phyloP scores from a whole-genome alignment of 2,329 filamentous ascomycete species.

The Xylariales sp. region DNA sequence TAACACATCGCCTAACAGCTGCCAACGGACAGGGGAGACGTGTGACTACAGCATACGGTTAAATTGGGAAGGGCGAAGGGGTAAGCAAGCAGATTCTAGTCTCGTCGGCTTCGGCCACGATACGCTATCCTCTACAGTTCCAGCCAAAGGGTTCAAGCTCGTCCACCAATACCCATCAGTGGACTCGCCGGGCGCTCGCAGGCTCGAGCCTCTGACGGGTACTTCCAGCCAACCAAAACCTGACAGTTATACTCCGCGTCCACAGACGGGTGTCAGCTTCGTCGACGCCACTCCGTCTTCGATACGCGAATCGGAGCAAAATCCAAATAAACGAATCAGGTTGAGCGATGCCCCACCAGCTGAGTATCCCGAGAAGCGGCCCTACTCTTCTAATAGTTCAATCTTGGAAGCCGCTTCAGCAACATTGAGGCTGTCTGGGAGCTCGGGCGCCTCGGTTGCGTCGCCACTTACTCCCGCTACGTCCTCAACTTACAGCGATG shows the following conservation, averaged over 20 bases:
- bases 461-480: conserved; percentile 56
- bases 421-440: conserved; percentile 43
- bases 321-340: conserved; percentile 47
- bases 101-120: conserved; percentile 46
- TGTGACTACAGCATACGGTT: conserved; percentile 86
- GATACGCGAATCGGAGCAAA: conserved; percentile 42
- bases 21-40: conserved; percentile 74
- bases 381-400: conserved; percentile 49
- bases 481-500: conserved; percentile 54
- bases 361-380: conserved; percentile 43
- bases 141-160: conserved; percentile 51
- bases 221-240: conserved; percentile 39
- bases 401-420: conserved; percentile 46
- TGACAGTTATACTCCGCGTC: conserved; percentile 35
- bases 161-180: conserved; percentile 51
- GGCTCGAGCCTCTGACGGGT: conserved; percentile 48
- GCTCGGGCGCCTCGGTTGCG: conserved; percentile 46
- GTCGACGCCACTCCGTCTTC: conserved; percentile 39
- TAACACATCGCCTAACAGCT: conserved; percentile 55
- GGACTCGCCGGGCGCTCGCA: conserved; percentile 45
- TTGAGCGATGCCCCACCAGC: conserved; percentile 41
- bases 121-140: conserved; percentile 45
- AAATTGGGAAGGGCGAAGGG: conserved; percentile 81
- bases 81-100: conserved; percentile 62
- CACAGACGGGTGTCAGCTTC: conserved; percentile 37